Conservation (phyloP, 2,329 filamentous ascomycete species). For the Lachnellula suecica region DNA sequence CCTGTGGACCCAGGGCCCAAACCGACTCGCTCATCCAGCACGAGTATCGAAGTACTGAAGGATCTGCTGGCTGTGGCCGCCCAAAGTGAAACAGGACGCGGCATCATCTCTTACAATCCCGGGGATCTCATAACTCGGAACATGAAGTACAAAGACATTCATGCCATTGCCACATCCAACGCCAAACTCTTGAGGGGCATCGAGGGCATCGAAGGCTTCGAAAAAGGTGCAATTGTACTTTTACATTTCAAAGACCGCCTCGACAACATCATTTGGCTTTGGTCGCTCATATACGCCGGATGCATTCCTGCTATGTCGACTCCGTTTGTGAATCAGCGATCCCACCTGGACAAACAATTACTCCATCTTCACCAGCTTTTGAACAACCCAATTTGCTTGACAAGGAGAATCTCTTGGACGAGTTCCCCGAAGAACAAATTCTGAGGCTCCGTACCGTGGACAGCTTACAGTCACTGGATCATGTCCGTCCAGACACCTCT, state of each 20-base stretch:
- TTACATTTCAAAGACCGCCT: constrained; percentile 37
- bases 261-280: constrained; percentile 41
- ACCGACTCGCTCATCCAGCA: too few species aligned
- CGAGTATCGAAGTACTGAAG: too few species aligned
- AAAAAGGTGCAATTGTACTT: constrained; percentile 10
- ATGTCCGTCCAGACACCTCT: not conserved
- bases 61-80: too few species aligned
- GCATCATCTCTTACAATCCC: too few species aligned
- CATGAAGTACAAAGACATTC: too few species aligned
- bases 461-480: not conserved
- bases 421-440: not conserved
- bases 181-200: too few species aligned
- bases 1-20: too few species aligned
- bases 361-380: constrained; percentile 22
- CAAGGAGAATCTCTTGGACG: not conserved
- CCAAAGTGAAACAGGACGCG: too few species aligned
- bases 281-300: constrained; percentile 36
- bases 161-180: too few species aligned
- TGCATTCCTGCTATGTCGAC: constrained; percentile 37
- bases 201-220: not conserved
- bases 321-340: constrained; percentile 30
- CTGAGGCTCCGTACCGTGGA: constrained; percentile 1
- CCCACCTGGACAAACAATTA: constrained; percentile 22
- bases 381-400: constrained; percentile 9
- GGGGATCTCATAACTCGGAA: too few species aligned